These are phyloP conservation scores for Metarhizium humberi DNA, from an alignment of 2,329 filamentous ascomycete species.

Conservation along the genomic window DNA sequence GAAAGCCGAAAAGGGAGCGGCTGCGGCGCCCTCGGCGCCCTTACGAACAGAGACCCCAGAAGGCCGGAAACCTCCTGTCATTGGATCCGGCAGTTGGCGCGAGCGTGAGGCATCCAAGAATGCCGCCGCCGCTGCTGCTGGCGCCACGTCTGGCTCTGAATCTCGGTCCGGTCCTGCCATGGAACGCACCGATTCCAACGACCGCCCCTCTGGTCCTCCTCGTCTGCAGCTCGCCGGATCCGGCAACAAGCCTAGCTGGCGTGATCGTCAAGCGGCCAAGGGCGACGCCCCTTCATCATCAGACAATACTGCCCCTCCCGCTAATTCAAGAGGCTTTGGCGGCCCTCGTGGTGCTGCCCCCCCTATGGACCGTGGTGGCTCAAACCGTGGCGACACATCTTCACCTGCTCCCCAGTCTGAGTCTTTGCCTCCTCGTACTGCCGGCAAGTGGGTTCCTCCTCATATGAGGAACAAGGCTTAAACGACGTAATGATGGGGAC, in stretches of 20 bases:
- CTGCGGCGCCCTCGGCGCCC: conserved; percentile 6
- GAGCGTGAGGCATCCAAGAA: conserved; percentile 26
- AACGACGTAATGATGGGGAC: background rate
- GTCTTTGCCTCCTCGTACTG: conserved; percentile 39
- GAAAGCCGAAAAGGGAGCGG: conserved; percentile 53
- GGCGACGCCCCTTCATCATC: conserved; percentile 22
- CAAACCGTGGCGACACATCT: conserved; percentile 31
- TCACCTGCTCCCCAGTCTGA: conserved; percentile 36
- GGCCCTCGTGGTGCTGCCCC: conserved; percentile 22
- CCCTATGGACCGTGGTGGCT: conserved; percentile 33
- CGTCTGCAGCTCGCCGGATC: conserved; percentile 50
- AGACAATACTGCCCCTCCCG: conserved; percentile 36
- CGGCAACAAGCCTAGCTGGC: conserved; percentile 59
- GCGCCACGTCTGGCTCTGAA: conserved; percentile 13
- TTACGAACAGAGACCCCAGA: conserved; percentile 17
- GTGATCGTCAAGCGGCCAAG: conserved; percentile 57
- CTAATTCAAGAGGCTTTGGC: conserved; percentile 27
- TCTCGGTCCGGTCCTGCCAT: conserved; percentile 20
- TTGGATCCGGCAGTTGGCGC: conserved; percentile 33
- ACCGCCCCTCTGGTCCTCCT: conserved; percentile 43
- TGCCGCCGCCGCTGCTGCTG: conserved; percentile 21
- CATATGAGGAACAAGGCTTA: conserved; percentile 27
- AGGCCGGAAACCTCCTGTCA: conserved; percentile 21
- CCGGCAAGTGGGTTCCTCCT: conserved; percentile 53
- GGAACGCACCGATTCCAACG: conserved; percentile 39